These are phyloP conservation scores for Colletotrichum truncatum DNA, from an alignment of 2,329 filamentous ascomycete species.

Conservation along the genomic window DNA sequence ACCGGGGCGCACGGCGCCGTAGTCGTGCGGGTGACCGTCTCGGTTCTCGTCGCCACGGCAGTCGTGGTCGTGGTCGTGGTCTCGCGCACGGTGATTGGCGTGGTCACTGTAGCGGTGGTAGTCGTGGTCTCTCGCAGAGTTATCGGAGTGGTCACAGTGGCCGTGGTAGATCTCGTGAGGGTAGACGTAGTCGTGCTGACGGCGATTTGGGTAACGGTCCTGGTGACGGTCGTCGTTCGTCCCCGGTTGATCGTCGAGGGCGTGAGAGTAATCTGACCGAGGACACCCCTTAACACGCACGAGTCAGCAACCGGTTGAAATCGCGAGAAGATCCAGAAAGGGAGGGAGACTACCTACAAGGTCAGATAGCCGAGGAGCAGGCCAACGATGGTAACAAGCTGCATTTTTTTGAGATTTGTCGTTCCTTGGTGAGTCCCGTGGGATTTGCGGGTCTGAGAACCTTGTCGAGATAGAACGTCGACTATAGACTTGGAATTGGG, in stretches of 20 bases:
- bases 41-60: neutral
- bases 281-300: neutral
- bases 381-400: neutral
- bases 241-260: conserved; percentile 15
- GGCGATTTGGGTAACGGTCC: neutral
- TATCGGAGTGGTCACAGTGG: neutral
- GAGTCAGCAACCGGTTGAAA: no score
- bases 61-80: neutral
- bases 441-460: no score
- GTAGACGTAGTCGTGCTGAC: neutral
- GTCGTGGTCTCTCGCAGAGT: neutral
- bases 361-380: neutral
- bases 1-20: conserved; percentile 9
- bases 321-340: no score
- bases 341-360: no score
- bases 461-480: no score
- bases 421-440: no score
- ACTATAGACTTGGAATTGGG: no score
- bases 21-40: neutral
- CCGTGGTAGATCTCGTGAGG: neutral
- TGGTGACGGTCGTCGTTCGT: neutral
- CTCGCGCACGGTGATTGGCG: neutral
- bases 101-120: neutral
- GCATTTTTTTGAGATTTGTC: neutral
- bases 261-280: conserved; percentile 12